Percentiles rank a stretch among this genome's conserved stretches.
Conservation (phyloP, 2,329 filamentous ascomycete species). For the Aspergillus brunneoviolaceus region DNA sequence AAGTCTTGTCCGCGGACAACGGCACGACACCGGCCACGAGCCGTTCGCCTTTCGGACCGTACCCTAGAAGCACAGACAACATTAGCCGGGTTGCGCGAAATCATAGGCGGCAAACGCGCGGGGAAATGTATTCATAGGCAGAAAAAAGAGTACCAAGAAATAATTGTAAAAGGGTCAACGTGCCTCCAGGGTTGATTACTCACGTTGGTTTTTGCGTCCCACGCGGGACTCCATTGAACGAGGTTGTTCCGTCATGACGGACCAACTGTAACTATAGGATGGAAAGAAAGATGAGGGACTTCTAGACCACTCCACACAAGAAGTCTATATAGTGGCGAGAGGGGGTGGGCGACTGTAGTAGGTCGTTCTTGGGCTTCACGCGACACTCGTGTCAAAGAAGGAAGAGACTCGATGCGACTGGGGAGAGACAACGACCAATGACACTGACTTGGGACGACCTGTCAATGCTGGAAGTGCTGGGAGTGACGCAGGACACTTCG, state of each 20-base stretch:
- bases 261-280: constrained; percentile 1
- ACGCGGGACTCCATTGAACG: constrained; percentile 50
- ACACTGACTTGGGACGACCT: constrained; percentile 10
- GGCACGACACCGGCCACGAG: constrained; percentile 94
- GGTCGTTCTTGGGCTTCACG: constrained; percentile 12
- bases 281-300: constrained; percentile 10
- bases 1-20: constrained; percentile 78
- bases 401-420: constrained; percentile 1
- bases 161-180: constrained; percentile 14
- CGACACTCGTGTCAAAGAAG: constrained; percentile 18
- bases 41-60: constrained; percentile 86
- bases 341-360: background rate
- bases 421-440: constrained; percentile 14
- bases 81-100: constrained; percentile 21
- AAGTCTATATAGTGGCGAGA: constrained; percentile 3
- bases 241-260: constrained; percentile 41
- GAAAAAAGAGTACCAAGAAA: constrained; percentile 2
- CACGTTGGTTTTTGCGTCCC: constrained; percentile 52
- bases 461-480: constrained; percentile 16
- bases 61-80: constrained; percentile 59
- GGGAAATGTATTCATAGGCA: background rate
- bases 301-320: constrained; percentile 12
- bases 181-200: constrained; percentile 32
- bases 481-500: constrained; percentile 13
- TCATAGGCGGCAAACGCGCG: background rate